A percentile compares a stretch with the other conserved stretches of the same genome.
These are phyloP conservation scores for Euryodendron excelsum DNA, from an alignment of 148 eudicot species.

Conservation along the genomic window DNA sequence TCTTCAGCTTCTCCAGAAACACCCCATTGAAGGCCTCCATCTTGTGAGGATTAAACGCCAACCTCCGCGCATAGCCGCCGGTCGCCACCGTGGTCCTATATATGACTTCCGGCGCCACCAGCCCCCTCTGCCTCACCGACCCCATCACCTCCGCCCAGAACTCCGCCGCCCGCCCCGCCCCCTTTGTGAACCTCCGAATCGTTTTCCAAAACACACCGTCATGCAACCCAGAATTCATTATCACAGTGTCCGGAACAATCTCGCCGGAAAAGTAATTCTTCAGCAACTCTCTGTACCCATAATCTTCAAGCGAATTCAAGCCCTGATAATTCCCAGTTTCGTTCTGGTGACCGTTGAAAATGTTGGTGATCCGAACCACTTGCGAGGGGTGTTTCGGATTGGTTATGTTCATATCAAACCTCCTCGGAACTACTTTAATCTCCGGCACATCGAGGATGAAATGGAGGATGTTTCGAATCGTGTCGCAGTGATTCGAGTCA, in stretches of 20 bases:
- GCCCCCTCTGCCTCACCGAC: slow-evolving; percentile 37
- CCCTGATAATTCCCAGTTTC: slow-evolving; percentile 66
- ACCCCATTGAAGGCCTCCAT: slow-evolving; percentile 88
- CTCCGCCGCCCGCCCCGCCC: slow-evolving; percentile 68
- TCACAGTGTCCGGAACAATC: slow-evolving; percentile 61
- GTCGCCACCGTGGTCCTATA: slow-evolving; percentile 86
- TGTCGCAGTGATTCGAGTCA: slow-evolving; percentile 93
- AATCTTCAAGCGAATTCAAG: slow-evolving; percentile 65
- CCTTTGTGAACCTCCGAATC: slow-evolving; percentile 47
- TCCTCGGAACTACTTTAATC: slow-evolving; percentile 46
- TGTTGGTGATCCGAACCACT: slow-evolving; percentile 65
- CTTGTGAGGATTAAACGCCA: slow-evolving; percentile 78
- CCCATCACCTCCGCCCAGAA: slow-evolving; percentile 67
- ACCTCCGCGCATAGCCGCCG: slow-evolving; percentile 71
- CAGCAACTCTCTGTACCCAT: slow-evolving; percentile 48
- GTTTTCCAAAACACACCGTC: slow-evolving; percentile 77
- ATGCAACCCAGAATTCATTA: slow-evolving; percentile 86
- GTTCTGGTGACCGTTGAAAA: slow-evolving; percentile 84
- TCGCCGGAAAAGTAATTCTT: slow-evolving; percentile 54
- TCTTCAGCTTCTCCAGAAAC: slow-evolving; percentile 64
- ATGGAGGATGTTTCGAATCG: slow-evolving; percentile 69
- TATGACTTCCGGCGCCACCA: slow-evolving; percentile 46
- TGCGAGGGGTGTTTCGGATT: slow-evolving; percentile 63
- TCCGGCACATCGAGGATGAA: slow-evolving; percentile 58
- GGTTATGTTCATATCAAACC: slow-evolving; percentile 67